Percentiles rank a stretch among this genome's conserved stretches.
Evolutionary conservation across 805 yeast genomes (phyloP).

Genomic region (Candida alai): DNA sequence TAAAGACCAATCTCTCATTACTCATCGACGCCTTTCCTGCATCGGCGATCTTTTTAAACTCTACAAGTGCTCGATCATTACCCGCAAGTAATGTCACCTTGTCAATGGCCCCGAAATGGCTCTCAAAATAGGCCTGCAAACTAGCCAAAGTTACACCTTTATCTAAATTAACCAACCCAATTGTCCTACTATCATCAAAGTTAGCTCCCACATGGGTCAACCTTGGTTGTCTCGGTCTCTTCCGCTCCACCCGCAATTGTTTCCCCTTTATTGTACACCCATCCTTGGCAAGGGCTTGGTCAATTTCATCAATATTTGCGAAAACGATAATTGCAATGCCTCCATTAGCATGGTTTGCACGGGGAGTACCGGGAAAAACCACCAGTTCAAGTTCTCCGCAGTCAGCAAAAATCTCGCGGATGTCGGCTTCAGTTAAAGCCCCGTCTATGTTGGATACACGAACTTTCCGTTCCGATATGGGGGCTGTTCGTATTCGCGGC

Average conservation of each 20-base stretch:
- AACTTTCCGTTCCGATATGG: conserved; percentile 56
- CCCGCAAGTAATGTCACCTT: conserved; percentile 46
- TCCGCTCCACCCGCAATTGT: conserved; percentile 41
- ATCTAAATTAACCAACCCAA: conserved; percentile 21
- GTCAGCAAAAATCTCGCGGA: conserved; percentile 40
- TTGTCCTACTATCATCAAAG: conserved; percentile 18
- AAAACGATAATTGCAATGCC: conserved; percentile 69
- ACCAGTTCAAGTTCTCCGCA: conserved; percentile 56
- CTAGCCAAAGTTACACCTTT: conserved; percentile 36
- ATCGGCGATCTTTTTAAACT: conserved; percentile 36
- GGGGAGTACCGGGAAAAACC: conserved; percentile 54
- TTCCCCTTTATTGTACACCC: conserved; percentile 43
- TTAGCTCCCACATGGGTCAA: conserved; percentile 10
- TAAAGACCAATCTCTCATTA: too few relatives aligned
- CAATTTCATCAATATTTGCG: conserved; percentile 40
- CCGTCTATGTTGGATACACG: conserved; percentile 41
- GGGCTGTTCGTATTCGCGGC: conserved; percentile 45
- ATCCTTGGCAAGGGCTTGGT: conserved; percentile 41
- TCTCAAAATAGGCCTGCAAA: conserved; percentile 24
- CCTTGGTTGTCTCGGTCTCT: conserved; percentile 20
- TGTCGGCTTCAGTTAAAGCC: conserved; percentile 30
- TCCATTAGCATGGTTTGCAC: conserved; percentile 37
- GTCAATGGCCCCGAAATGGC: conserved; percentile 31
- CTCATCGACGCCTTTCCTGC: conserved; percentile 54
- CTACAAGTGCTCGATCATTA: conserved; percentile 46